A percentile compares a stretch with the other conserved stretches of the same genome.
These are phyloP conservation scores for Monilinia laxa DNA, from an alignment of 2,329 filamentous ascomycete species.

Conservation along the genomic window DNA sequence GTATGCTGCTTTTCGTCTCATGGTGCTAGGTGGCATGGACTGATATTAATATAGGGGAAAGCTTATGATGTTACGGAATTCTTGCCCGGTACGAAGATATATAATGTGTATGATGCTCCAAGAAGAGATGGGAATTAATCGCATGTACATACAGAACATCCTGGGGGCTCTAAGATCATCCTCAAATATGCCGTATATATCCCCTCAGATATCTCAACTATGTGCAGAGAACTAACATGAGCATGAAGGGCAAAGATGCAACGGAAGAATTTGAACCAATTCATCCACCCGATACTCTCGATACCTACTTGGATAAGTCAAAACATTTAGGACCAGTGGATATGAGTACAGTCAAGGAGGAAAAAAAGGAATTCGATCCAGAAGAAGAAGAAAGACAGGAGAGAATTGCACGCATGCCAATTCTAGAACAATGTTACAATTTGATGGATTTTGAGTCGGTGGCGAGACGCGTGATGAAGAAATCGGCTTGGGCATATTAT, in stretches of 20 bases:
- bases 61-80: constrained; percentile 91
- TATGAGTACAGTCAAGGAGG: constrained; percentile 72
- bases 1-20: constrained; percentile 44
- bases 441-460: constrained; percentile 95
- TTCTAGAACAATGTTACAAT: constrained; percentile 87
- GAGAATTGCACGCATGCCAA: constrained; percentile 72
- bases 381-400: constrained; percentile 74
- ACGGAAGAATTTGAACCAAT: constrained; percentile 91
- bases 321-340: constrained; percentile 91
- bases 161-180: constrained; percentile 88
- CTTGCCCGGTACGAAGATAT: constrained; percentile 59
- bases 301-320: constrained; percentile 76
- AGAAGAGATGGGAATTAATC: not conserved
- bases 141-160: constrained; percentile 63
- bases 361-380: constrained; percentile 65
- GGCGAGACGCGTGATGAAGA: constrained; percentile 89
- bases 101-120: not conserved
- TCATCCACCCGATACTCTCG: constrained; percentile 81
- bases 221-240: not conserved
- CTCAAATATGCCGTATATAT: constrained; percentile 79
- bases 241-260: constrained; percentile 73
- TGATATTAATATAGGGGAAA: constrained; percentile 55
- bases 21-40: constrained; percentile 21
- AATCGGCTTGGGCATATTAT: constrained; percentile 96
- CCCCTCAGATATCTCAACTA: not conserved